Percentiles rank a stretch among this genome's conserved stretches.
Evolutionary conservation across 495 filamentous ascomycete genomes (phyloP).

Genomic region (Bathelium albidoporum): DNA sequence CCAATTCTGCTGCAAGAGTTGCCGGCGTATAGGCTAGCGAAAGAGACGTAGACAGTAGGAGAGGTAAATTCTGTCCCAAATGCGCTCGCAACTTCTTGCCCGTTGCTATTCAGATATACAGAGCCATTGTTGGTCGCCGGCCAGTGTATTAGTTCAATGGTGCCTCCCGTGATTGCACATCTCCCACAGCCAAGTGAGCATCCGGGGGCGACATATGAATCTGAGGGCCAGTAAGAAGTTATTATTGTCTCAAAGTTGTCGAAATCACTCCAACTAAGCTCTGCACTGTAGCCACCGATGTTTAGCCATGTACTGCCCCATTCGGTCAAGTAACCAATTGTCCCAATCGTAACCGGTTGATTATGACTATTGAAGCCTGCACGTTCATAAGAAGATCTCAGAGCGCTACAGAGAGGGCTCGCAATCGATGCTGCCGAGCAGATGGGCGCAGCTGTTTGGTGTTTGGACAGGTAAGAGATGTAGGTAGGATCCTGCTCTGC

Average conservation of each 20-base stretch:
- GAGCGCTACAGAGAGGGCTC: neutral
- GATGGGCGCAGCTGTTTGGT: neutral
- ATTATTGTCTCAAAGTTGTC: neutral
- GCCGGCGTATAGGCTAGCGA: neutral
- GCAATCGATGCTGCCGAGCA: neutral
- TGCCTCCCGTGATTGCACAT: constrained; percentile 1
- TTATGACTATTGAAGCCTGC: neutral
- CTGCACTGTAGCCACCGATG: neutral
- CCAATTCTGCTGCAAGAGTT: neutral
- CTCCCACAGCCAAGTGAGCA: constrained; percentile 4
- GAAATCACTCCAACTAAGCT: neutral
- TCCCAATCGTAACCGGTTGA: neutral
- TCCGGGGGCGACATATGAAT: neutral
- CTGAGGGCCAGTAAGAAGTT: neutral
- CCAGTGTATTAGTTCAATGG: constrained; percentile 2
- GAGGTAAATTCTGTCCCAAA: neutral
- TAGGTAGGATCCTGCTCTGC: too few relatives aligned
- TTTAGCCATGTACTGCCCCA: neutral
- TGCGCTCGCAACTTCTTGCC: neutral
- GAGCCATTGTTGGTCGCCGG: neutral
- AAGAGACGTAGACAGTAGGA: constrained; percentile 3
- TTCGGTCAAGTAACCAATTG: neutral
- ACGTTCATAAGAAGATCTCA: neutral
- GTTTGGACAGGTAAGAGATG: too few relatives aligned
- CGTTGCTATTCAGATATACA: neutral